phyloP scores from a whole-genome alignment of 2,329 filamentous ascomycete species.

The Tricladium varicosporioides region DNA sequence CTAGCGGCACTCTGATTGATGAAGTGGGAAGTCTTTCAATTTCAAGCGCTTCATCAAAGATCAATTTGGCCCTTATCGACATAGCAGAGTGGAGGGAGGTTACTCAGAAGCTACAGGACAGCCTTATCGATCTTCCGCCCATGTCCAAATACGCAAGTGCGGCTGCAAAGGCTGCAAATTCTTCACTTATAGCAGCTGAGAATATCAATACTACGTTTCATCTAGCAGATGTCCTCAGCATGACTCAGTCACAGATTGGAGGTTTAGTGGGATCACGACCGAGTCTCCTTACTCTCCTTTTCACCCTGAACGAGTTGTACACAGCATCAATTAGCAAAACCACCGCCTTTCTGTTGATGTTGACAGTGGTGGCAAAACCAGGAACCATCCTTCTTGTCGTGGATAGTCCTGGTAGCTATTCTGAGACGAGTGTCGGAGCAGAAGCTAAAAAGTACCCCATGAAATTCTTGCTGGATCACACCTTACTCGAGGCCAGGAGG shows the following conservation, averaged over 20 bases:
- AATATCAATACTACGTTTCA: constrained; percentile 43
- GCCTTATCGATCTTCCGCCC: constrained; percentile 51
- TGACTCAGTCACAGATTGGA: constrained; percentile 38
- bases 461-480: constrained; percentile 87
- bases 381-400: constrained; percentile 78
- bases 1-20: neutral
- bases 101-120: constrained; percentile 53
- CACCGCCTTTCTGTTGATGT: constrained; percentile 68
- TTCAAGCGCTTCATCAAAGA: constrained; percentile 2
- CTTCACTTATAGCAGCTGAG: constrained; percentile 40
- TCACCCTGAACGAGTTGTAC: constrained; percentile 95
- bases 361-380: constrained; percentile 56
- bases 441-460: constrained; percentile 76
- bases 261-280: constrained; percentile 35
- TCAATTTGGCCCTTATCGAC: constrained; percentile 67
- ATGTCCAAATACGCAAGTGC: constrained; percentile 54
- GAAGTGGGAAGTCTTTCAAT: constrained; percentile 12
- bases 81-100: constrained; percentile 74
- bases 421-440: constrained; percentile 67
- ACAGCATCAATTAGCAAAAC: constrained; percentile 69
- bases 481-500: constrained; percentile 52
- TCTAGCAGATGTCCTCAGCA: constrained; percentile 48
- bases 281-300: constrained; percentile 76
- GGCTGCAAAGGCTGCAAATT: constrained; percentile 44
- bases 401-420: constrained; percentile 92